These are phyloP conservation scores for Lactarius deliciosus DNA, from an alignment of 768 basidiomycete genomes.

Conservation along the genomic window DNA sequence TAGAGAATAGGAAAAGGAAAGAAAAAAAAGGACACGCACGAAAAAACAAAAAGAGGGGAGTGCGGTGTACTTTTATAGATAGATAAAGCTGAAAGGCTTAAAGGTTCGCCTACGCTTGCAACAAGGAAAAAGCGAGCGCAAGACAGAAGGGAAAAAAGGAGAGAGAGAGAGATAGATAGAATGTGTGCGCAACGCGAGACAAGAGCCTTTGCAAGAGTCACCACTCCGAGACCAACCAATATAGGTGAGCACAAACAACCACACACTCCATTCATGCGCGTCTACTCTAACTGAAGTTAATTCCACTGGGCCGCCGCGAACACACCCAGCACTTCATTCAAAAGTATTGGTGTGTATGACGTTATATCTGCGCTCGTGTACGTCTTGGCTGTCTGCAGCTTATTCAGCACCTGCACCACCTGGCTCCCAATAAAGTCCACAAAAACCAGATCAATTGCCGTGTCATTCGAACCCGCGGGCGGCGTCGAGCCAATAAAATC, in stretches of 20 bases:
- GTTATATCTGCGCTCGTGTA: slow-evolving; percentile 54
- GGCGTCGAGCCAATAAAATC: slow-evolving; percentile 58
- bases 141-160: too few species aligned
- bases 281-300: slow-evolving; percentile 9
- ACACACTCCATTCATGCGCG: neutral
- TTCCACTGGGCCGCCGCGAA: slow-evolving; percentile 50
- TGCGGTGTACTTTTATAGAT: too few species aligned
- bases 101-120: too few species aligned
- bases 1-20: too few species aligned
- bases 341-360: slow-evolving; percentile 52
- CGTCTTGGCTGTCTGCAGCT: slow-evolving; percentile 47
- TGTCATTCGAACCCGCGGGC: slow-evolving; percentile 49
- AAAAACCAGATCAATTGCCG: slow-evolving; percentile 72
- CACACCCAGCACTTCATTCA: slow-evolving; percentile 53
- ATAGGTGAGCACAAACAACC: neutral
- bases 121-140: too few species aligned
- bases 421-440: slow-evolving; percentile 62
- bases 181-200: neutral
- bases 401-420: slow-evolving; percentile 56
- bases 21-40: too few species aligned
- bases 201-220: too few species aligned
- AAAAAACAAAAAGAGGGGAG: too few species aligned
- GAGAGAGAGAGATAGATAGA: neutral
- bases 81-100: too few species aligned
- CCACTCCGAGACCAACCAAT: neutral